phyloP scores from a whole-genome alignment of 208 protist species.

The Trypanosoma scelopori region DNA sequence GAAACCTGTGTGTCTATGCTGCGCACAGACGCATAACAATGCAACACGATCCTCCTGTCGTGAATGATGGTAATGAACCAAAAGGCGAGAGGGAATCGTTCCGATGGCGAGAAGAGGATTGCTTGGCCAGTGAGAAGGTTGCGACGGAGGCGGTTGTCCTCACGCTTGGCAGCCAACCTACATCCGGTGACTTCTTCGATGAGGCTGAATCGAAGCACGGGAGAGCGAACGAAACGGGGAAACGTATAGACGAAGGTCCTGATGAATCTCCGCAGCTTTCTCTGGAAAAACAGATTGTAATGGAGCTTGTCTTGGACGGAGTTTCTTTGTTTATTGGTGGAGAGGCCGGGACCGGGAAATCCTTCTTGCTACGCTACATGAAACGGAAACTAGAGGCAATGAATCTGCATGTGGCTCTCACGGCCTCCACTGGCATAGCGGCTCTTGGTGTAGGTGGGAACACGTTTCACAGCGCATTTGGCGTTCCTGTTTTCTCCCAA shows the following conservation, averaged over 20 bases:
- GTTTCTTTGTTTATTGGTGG: constrained; percentile 69
- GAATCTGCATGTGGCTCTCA: constrained; percentile 46
- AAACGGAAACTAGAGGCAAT: constrained; percentile 20
- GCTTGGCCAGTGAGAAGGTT: background rate
- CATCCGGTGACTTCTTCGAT: background rate
- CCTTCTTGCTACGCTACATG: constrained; percentile 52
- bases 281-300: constrained; percentile 37
- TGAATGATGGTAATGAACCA: too few species aligned
- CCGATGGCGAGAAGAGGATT: background rate
- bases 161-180: background rate
- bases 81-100: background rate
- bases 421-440: constrained; percentile 64
- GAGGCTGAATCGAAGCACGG: background rate
- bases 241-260: background rate
- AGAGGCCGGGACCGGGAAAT: constrained; percentile 75
- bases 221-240: background rate
- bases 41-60: too few species aligned
- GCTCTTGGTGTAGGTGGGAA: constrained; percentile 69
- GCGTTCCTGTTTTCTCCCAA: constrained; percentile 34
- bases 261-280: constrained; percentile 6
- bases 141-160: background rate
- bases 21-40: too few species aligned
- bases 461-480: constrained; percentile 80
- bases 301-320: constrained; percentile 44
- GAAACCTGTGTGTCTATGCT: too few species aligned